phyloP scores from a whole-genome alignment of 2,329 filamentous ascomycete genomes.

The Paracamarosporium sp. region DNA sequence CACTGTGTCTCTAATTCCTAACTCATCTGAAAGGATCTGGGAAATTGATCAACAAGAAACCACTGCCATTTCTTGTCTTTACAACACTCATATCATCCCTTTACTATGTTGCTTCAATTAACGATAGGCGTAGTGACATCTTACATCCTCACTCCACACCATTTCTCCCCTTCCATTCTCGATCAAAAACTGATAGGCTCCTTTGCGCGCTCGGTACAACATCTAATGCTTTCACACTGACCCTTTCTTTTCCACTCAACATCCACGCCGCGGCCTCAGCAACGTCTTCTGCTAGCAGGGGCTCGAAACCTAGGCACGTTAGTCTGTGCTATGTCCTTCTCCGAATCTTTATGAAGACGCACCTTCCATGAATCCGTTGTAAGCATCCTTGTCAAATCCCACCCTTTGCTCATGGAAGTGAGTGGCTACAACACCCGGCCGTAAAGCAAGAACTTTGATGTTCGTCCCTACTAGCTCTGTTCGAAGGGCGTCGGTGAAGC shows the following conservation, averaged over 20 bases:
- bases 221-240: constrained; percentile 56
- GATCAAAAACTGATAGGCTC: constrained; percentile 46
- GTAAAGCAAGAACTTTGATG: constrained; percentile 55
- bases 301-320: constrained; percentile 40
- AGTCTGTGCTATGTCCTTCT: too few species aligned
- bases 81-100: too few species aligned
- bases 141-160: not conserved
- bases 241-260: constrained; percentile 49
- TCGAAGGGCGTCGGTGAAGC: constrained; percentile 57
- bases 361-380: constrained; percentile 55
- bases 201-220: constrained; percentile 54
- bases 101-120: too few species aligned
- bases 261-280: constrained; percentile 53
- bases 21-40: too few species aligned
- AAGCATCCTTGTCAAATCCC: constrained; percentile 50
- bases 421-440: constrained; percentile 57
- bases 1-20: too few species aligned
- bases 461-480: constrained; percentile 56
- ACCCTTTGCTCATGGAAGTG: constrained; percentile 57
- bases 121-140: too few species aligned
- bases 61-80: too few species aligned
- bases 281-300: constrained; percentile 52
- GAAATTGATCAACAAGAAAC: too few species aligned
- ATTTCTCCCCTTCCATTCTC: constrained; percentile 37
- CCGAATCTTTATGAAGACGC: not conserved